Evolutionary conservation across 495 filamentous ascomycete species (phyloP).

Genomic region (Xylaria palmicola): DNA sequence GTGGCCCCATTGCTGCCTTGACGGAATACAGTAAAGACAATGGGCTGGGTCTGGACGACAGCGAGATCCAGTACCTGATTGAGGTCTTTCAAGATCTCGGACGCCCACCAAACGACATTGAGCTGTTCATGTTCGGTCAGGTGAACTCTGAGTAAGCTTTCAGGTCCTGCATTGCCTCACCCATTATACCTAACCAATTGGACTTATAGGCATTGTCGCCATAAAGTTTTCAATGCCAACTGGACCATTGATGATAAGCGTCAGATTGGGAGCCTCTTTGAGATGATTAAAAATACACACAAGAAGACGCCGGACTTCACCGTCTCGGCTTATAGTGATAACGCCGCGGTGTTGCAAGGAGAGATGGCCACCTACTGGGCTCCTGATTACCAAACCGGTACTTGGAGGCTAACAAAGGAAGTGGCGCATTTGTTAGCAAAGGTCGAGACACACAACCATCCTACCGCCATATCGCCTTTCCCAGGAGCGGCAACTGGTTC

Average conservation of each 20-base stretch:
- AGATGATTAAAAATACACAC: constrained; percentile 95
- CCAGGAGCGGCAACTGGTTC: constrained; percentile 91
- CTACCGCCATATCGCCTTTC: constrained; percentile 87
- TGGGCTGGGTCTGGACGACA: constrained; percentile 81
- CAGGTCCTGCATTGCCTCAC: neutral
- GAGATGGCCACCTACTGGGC: constrained; percentile 76
- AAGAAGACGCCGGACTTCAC: constrained; percentile 72
- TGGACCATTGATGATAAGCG: constrained; percentile 93
- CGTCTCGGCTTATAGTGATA: constrained; percentile 95
- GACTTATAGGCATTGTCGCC: constrained; percentile 53
- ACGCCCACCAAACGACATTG: constrained; percentile 80
- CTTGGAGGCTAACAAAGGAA: constrained; percentile 88
- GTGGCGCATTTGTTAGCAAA: constrained; percentile 85
- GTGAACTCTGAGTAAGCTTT: constrained; percentile 68
- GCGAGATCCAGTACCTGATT: constrained; percentile 91
- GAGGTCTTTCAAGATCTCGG: constrained; percentile 75
- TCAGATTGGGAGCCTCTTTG: constrained; percentile 78
- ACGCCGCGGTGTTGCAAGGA: constrained; percentile 89
- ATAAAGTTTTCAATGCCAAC: constrained; percentile 87
- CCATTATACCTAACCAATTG: neutral
- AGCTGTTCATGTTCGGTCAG: constrained; percentile 99
- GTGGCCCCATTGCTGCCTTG: constrained; percentile 66
- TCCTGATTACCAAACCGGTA: constrained; percentile 76
- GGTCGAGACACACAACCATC: constrained; percentile 98
- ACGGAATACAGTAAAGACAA: constrained; percentile 77